Conservation (phyloP, 2,329 filamentous ascomycete species). For the Calonectria crousiana region DNA sequence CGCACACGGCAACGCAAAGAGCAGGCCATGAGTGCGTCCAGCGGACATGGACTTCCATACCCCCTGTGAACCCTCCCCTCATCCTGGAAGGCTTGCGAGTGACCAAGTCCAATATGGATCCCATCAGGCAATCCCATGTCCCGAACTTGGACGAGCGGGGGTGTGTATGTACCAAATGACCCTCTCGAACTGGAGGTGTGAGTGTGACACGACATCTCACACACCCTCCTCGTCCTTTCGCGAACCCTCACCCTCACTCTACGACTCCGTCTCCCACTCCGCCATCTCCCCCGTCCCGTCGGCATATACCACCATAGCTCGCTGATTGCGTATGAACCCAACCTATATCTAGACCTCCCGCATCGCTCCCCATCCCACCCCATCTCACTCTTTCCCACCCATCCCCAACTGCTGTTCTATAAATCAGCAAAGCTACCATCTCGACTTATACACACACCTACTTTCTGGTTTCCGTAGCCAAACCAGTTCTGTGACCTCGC, state of each 20-base stretch:
- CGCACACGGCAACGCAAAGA: neutral
- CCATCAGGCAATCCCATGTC: conserved; percentile 15
- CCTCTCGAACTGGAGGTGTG: neutral
- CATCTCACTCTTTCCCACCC: neutral
- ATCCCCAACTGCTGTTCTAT: neutral
- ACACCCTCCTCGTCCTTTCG: conserved; percentile 7
- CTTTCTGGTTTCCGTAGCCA: neutral
- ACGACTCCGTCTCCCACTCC: conserved; percentile 1
- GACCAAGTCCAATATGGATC: conserved; percentile 21
- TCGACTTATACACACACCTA: neutral
- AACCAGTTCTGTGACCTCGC: neutral
- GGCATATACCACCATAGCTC: neutral
- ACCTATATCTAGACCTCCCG: conserved; percentile 23
- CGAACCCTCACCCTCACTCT: neutral
- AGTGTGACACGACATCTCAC: conserved; percentile 6
- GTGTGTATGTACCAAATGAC: conserved; percentile 5
- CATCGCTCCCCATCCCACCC: neutral
- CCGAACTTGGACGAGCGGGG: conserved; percentile 3
- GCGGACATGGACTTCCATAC: conserved; percentile 14
- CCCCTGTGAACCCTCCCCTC: conserved; percentile 8
- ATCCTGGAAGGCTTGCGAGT: conserved; percentile 8
- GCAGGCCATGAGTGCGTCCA: neutral
- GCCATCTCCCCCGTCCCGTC: neutral
- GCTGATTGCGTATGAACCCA: conserved; percentile 10
- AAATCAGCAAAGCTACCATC: neutral